Evolutionary conservation across 768 basidiomycete species (phyloP), one percentile per base, ranked within the genome.

Genomic region (Suillus americanus): DNA sequence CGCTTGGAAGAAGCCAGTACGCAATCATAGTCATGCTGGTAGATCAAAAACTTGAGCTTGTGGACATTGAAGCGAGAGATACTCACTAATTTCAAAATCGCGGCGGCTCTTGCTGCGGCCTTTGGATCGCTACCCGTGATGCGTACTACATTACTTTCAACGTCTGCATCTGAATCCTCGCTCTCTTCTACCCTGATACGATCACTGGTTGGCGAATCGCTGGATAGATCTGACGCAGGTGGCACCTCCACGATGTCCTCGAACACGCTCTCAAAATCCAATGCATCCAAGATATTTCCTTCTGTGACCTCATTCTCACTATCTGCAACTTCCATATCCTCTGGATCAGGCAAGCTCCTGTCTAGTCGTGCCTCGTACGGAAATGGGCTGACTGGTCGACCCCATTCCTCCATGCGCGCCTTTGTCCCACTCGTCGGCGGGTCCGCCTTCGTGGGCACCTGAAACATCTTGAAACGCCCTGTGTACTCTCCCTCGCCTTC

Each of bases 61-160:
- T 12, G 14, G 37, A 14, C 18, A 23, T 33, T 37, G n/a, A 51
- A 25, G 64, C 43, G 46, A 61, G 14, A 6, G 61, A 53, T 14
- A 74, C 86, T n/a, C 57, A 93, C 94, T 82, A 92, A 84, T 76
- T 91, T 94, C 69, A 97, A 80, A 64, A 97, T 95, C 0, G 95
- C 95, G 40, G 93, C 95, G n/a, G 95, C 95, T 56, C 92, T 80
- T 2, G 95, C 95, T 54, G 95, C 95, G 20, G 93, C 93, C 64
- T 83, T 82, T 2, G 95, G 92, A 74, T 97, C 92, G 25, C 86
- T 85, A 64, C 92, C 94, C 3, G 89, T 89, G 66, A 97, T 91
- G 78, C 92, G 90, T 67, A 97, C 87, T 6, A 96, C 79, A 9
- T 81, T 79, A 5, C 78, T 78, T 53, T 79, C 79, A 37, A 68